Evolutionary conservation across 1,284 basidiomycete genomes (phyloP).

Genomic region (Ceratobasidium sp.): DNA sequence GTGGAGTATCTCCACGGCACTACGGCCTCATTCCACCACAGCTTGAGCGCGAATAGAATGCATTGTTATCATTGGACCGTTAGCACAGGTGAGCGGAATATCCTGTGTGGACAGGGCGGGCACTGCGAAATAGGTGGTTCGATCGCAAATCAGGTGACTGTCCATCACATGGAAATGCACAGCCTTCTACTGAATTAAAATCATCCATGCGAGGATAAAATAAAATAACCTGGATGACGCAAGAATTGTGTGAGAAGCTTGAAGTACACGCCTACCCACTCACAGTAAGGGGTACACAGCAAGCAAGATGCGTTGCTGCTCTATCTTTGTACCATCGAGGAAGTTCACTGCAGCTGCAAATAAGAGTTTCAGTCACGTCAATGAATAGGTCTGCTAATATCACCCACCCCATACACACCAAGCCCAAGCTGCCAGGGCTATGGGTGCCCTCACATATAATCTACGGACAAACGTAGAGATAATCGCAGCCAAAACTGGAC

Average conservation of each 20-base stretch:
- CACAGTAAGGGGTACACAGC: slow-evolving; percentile 92
- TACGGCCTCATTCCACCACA: too few relatives aligned
- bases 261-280: slow-evolving; percentile 51
- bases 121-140: too few relatives aligned
- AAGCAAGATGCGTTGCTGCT: slow-evolving; percentile 83
- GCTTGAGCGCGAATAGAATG: too few relatives aligned
- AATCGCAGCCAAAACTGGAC: slow-evolving; percentile 73
- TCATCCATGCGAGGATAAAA: slow-evolving; percentile 92
- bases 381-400: background rate
- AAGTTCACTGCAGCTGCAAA: slow-evolving; percentile 87
- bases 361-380: slow-evolving; percentile 18
- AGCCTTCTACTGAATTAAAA: slow-evolving; percentile 74
- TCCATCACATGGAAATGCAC: slow-evolving; percentile 1
- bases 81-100: too few relatives aligned
- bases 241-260: too few relatives aligned
- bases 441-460: slow-evolving; percentile 84
- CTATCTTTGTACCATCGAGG: slow-evolving; percentile 90
- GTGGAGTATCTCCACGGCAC: too few relatives aligned
- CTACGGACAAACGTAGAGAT: slow-evolving; percentile 84
- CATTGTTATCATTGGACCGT: too few relatives aligned
- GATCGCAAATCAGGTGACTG: background rate
- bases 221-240: slow-evolving; percentile 77
- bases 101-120: too few relatives aligned
- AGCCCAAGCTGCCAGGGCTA: slow-evolving; percentile 84
- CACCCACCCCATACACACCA: slow-evolving; percentile 94